Evolutionary conservation across 2,329 filamentous ascomycete genomes (phyloP), one percentile per base, ranked within the genome.

Genomic region (Epichloe coenophiala): DNA sequence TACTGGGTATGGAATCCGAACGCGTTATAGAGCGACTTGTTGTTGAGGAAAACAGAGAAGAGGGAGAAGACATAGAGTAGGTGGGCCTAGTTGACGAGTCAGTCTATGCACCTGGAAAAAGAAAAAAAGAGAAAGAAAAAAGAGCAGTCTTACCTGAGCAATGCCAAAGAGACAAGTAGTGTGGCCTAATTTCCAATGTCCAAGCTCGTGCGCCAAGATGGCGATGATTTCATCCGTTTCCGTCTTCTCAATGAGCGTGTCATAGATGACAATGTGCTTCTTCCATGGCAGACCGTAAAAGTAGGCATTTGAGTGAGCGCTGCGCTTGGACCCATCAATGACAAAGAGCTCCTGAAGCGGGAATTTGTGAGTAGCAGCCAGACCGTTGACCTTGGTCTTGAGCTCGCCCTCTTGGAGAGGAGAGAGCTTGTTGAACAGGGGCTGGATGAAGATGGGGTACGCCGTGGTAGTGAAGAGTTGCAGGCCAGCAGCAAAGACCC

Each of bases 221-320:
- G 93, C 91, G 53, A 95, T 88, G 40, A 98, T 90, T 69, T 98
- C 93, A 63, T 93, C 78, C 4, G 86, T 83, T 55, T 90, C 81
- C 66, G 86, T 93, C 79, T 97, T 95, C 70, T 96, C 91, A 55
- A 98, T 89, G 56, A 98, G 72, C 5, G 94, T 98, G 65, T 98
- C 93, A 66, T 95, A 98, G 64, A 98, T 94, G 62, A 98, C 93
- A 73, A 98, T 98, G 74, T 97, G 94, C 79, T 97, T 97, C 79
- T 96, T 96, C 90, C 91, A 98, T 41, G 93, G 93, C 51, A 98
- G 79, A 54, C 93, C 93, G 61, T 94, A 96, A 73, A 98, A 98
- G 70, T 94, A 93, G 36, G 88, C 88, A 65, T 94, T 94, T 68
- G 84, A 88, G 71, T 94, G 88, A 35, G 86, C 84, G 64, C 83